Evolutionary conservation across 371 early-diverging fungal species (phyloP).

Genomic region (Mortierella sp.): DNA sequence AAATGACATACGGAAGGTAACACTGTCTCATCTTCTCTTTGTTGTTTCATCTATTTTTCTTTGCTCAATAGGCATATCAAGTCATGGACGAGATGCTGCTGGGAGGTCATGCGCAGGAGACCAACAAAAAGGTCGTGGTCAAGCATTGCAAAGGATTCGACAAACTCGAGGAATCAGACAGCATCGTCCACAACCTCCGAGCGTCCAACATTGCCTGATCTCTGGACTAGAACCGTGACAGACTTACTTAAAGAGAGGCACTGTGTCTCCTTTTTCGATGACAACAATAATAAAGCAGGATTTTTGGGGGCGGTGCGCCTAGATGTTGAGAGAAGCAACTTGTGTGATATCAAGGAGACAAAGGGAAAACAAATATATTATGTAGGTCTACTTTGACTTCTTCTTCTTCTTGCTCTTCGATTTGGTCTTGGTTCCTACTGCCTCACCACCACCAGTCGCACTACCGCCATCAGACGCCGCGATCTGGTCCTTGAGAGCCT

Average conservation of each 20-base stretch:
- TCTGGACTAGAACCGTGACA: neutral
- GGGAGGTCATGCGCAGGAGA: slow-evolving; percentile 59
- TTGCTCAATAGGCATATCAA: slow-evolving; percentile 50
- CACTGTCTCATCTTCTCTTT: neutral
- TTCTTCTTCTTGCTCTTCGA: neutral
- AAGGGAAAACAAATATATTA: neutral
- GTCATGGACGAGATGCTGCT: slow-evolving; percentile 69
- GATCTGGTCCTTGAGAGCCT: slow-evolving; percentile 35
- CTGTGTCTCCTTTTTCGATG: neutral
- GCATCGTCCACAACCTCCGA: slow-evolving; percentile 52
- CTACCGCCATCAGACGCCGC: neutral
- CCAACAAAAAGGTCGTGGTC: slow-evolving; percentile 55
- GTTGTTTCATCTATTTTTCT: neutral
- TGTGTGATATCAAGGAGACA: neutral
- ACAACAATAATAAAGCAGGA: slow-evolving; percentile 14
- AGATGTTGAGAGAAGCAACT: neutral
- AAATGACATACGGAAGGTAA: too few relatives aligned
- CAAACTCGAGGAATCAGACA: slow-evolving; percentile 57
- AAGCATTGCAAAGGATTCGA: slow-evolving; percentile 59
- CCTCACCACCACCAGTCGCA: too few relatives aligned
- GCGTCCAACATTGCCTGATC: slow-evolving; percentile 57
- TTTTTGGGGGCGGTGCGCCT: neutral
- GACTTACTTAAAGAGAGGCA: too few relatives aligned
- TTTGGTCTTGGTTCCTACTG: neutral
- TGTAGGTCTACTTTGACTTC: neutral